A percentile compares a stretch with the other conserved stretches of the same genome.
Conservation (phyloP, 306 rosid species). For the Cyamopsis tetragonoloba region DNA sequence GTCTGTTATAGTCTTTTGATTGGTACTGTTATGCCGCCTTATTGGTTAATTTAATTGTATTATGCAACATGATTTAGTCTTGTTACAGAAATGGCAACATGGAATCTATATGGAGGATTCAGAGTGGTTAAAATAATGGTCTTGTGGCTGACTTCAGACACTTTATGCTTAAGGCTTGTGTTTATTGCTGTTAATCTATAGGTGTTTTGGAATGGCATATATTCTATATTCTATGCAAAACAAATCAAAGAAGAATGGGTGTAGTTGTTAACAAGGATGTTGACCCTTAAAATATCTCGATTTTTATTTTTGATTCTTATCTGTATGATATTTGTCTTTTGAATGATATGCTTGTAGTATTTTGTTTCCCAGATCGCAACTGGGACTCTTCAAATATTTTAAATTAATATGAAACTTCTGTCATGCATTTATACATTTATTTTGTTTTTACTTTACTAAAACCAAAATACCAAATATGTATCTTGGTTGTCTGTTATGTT, state of each 20-base stretch:
- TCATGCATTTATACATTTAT: no score
- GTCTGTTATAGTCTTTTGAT: neutral
- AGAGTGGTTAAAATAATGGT: neutral
- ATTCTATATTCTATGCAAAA: neutral
- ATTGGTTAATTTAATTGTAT: neutral
- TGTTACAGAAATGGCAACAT: neutral
- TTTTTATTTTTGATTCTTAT: no score
- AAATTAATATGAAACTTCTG: no score
- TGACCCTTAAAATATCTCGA: neutral
- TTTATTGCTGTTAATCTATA: neutral
- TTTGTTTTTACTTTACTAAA: no score
- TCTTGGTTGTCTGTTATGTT: no score
- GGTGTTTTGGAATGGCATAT: neutral
- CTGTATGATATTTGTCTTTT: no score
- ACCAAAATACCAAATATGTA: no score
- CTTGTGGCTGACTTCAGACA: neutral
- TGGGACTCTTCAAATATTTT: no score
- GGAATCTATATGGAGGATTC: neutral
- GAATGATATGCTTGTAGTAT: no score
- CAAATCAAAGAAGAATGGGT: neutral
- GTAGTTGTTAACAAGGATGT: no score
- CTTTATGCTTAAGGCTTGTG: neutral
- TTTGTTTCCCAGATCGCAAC: no score
- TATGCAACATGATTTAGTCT: neutral
- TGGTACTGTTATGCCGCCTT: neutral